phyloP scores from a whole-genome alignment of 148 eudicot genomes.

The Rhododendron molle region DNA sequence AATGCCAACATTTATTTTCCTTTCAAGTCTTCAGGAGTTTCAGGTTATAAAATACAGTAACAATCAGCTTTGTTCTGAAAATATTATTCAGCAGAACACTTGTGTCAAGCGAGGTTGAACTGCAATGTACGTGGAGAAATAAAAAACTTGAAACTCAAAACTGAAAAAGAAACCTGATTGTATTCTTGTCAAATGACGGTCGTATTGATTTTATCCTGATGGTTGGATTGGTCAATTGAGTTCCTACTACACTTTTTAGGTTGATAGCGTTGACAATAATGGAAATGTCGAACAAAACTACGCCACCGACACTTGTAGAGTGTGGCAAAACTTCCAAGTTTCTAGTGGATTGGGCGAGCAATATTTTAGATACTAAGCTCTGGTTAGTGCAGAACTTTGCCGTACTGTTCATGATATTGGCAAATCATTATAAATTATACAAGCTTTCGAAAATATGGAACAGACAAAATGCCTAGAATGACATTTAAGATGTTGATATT shows the following conservation, averaged over 20 bases:
- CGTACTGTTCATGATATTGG: neutral
- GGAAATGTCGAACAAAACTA: neutral
- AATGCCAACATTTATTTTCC: neutral
- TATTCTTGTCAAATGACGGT: neutral
- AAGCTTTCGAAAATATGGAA: neutral
- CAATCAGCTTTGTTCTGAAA: neutral
- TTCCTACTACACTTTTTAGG: neutral
- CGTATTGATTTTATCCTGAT: neutral
- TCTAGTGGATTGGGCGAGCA: neutral
- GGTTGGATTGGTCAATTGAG: neutral
- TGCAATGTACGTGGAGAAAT: no score
- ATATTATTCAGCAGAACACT: neutral
- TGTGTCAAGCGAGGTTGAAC: neutral
- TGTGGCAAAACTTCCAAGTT: neutral
- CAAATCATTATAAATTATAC: neutral
- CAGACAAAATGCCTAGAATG: neutral
- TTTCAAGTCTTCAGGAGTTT: neutral
- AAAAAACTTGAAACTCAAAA: neutral
- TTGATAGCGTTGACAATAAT: no score
- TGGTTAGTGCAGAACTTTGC: neutral
- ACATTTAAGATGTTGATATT: neutral
- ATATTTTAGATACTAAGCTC: neutral
- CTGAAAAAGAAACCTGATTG: neutral
- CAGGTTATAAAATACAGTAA: neutral
- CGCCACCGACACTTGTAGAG: neutral